Conservation (phyloP, 2,329 filamentous ascomycete species). For the Exutisphaerella laricina region DNA sequence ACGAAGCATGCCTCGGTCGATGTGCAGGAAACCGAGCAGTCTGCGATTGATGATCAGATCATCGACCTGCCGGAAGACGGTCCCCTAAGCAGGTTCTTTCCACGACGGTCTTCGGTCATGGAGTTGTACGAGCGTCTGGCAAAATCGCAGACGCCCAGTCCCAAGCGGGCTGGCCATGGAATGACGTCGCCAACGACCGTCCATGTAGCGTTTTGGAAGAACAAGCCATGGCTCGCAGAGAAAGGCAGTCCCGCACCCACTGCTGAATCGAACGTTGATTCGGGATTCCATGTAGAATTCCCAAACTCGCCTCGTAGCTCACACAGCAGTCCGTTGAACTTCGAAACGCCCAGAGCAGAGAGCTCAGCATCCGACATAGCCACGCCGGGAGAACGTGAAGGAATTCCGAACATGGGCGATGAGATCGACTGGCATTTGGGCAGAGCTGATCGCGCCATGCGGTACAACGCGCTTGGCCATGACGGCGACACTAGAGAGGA, state of each 20-base stretch:
- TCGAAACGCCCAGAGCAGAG: background rate
- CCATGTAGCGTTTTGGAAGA: constrained; percentile 19
- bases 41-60: constrained; percentile 2
- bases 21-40: background rate
- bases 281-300: too few relatives aligned
- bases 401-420: constrained; percentile 22
- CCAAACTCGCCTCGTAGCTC: background rate
- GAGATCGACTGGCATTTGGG: constrained; percentile 21
- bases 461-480: constrained; percentile 24
- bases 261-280: constrained; percentile 2
- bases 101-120: background rate
- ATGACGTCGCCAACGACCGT: constrained; percentile 10
- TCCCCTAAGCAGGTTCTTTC: background rate
- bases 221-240: constrained; percentile 1
- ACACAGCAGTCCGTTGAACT: background rate
- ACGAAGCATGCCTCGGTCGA: background rate
- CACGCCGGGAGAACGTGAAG: constrained; percentile 5
- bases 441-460: constrained; percentile 25
- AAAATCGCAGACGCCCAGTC: constrained; percentile 13
- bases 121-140: constrained; percentile 13
- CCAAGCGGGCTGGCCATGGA: constrained; percentile 6
- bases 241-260: background rate
- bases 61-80: background rate
- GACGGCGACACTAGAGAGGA: background rate
- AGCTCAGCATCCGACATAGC: constrained; percentile 3